These are phyloP conservation scores for Macrolepiota fuliginosa DNA, from an alignment of 768 basidiomycete genomes.

Conservation along the genomic window DNA sequence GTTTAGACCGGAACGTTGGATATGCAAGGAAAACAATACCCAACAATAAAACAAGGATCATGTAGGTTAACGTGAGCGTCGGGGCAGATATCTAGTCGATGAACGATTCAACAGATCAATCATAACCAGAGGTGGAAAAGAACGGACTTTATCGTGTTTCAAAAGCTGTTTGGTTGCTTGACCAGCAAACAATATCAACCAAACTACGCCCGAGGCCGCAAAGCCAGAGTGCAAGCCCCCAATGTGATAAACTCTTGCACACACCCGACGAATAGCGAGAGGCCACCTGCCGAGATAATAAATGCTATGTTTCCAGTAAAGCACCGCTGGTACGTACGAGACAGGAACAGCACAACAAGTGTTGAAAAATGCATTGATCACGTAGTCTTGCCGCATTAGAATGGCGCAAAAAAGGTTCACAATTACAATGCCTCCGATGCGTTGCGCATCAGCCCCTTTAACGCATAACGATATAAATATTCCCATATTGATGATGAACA, in stretches of 20 bases:
- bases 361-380: constrained; percentile 57
- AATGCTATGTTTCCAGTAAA: constrained; percentile 1
- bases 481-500: constrained; percentile 53
- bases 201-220: constrained; percentile 50
- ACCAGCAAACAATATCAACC: constrained; percentile 48
- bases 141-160: constrained; percentile 31
- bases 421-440: constrained; percentile 38
- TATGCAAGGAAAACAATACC: constrained; percentile 52
- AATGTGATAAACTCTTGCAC: constrained; percentile 57
- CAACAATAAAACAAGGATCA: constrained; percentile 44
- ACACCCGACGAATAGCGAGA: constrained; percentile 47
- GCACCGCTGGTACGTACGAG: constrained; percentile 35
- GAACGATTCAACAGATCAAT: neutral
- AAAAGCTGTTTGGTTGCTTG: constrained; percentile 50
- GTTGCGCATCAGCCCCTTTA: constrained; percentile 31
- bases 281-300: constrained; percentile 42
- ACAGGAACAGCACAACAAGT: constrained; percentile 47
- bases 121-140: neutral
- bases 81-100: constrained; percentile 37
- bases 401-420: constrained; percentile 49
- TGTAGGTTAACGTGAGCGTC: constrained; percentile 50
- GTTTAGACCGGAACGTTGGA: constrained; percentile 42
- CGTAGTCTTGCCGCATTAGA: constrained; percentile 54
- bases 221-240: constrained; percentile 62
- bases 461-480: constrained; percentile 44